Percentiles rank a stretch among this genome's conserved stretches.
phyloP scores from a whole-genome alignment of 768 basidiomycete genomes.

The Xerocomus brunneocitrinus region DNA sequence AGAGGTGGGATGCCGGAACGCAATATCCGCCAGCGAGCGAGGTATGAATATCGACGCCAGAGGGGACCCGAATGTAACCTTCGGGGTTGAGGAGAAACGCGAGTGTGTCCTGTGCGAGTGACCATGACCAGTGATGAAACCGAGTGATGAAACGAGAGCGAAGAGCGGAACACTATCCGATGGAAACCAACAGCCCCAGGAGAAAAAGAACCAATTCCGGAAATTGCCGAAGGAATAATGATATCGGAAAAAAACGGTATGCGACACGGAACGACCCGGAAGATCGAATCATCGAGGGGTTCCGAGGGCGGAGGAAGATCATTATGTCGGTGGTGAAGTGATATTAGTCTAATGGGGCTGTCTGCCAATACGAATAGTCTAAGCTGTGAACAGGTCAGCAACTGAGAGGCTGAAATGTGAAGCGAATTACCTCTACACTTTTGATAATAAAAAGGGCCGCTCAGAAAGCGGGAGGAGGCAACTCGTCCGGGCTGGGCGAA shows the following conservation, averaged over 20 bases:
- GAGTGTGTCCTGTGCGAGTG: conserved; percentile 36
- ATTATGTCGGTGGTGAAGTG: conserved; percentile 29
- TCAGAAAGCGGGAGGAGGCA: conserved; percentile 63
- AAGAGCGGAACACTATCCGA: conserved; percentile 29
- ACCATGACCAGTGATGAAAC: conserved; percentile 34
- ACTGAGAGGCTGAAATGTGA: not conserved
- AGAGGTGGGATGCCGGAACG: conserved; percentile 21
- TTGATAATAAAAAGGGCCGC: conserved; percentile 32
- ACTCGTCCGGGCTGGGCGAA: conserved; percentile 77
- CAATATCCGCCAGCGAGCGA: conserved; percentile 33
- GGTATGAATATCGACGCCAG: conserved; percentile 44
- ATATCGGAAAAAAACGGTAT: conserved; percentile 33
- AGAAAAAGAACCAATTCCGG: conserved; percentile 27
- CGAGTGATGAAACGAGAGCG: conserved; percentile 27
- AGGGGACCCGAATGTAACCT: conserved; percentile 28
- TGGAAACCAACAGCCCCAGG: conserved; percentile 31
- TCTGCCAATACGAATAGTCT: conserved; percentile 36
- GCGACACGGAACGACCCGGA: conserved; percentile 21
- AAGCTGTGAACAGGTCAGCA: conserved; percentile 20
- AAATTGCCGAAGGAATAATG: conserved; percentile 42
- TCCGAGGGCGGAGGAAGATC: conserved; percentile 23
- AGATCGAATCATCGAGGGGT: conserved; percentile 14
- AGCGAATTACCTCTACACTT: conserved; percentile 38
- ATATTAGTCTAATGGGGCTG: conserved; percentile 36
- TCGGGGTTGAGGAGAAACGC: conserved; percentile 16